Conservation (phyloP, 306 rosid species). For the Betula pendula region DNA sequence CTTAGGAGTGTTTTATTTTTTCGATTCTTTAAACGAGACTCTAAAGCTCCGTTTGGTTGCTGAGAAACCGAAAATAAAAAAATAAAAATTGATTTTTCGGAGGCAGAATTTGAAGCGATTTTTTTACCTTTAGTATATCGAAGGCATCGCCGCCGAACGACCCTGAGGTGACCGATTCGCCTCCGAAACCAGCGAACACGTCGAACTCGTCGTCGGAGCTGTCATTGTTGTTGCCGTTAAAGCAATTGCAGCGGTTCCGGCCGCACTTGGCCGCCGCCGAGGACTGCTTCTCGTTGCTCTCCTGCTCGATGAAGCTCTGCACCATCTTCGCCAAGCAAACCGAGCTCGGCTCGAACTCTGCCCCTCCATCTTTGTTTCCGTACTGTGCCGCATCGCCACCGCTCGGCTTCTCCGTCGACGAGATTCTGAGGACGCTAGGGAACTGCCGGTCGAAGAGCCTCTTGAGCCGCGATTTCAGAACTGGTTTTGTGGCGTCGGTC, state of each 20-base stretch:
- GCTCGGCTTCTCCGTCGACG: conserved; percentile 55
- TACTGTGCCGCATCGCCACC: conserved; percentile 37
- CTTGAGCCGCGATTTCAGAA: conserved; percentile 75
- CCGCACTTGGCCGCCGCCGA: conserved; percentile 47
- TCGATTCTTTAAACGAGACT: not conserved
- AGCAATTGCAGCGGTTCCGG: conserved; percentile 92
- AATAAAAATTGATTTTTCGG: not conserved
- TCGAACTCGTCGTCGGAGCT: conserved; percentile 93
- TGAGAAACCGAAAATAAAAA: conserved; percentile 21
- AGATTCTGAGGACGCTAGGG: conserved; percentile 55
- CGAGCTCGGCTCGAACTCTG: conserved; percentile 82
- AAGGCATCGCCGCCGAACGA: conserved; percentile 62
- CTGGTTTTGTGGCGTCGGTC: conserved; percentile 64
- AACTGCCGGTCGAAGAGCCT: conserved; percentile 89
- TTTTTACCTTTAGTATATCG: conserved; percentile 73
- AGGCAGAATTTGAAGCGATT: not conserved
- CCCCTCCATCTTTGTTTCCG: conserved; percentile 38
- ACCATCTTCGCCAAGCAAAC: conserved; percentile 88
- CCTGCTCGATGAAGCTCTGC: conserved; percentile 79
- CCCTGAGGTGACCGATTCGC: conserved; percentile 56
- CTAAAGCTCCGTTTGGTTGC: conserved; percentile 2
- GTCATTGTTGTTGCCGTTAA: conserved; percentile 77
- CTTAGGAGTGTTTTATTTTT: no score
- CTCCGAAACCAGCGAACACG: conserved; percentile 53
- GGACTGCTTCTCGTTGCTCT: conserved; percentile 65